Base-by-base conservation (phyloP, 164 flowering plant species). In the Cinnamomum chago region DNA sequence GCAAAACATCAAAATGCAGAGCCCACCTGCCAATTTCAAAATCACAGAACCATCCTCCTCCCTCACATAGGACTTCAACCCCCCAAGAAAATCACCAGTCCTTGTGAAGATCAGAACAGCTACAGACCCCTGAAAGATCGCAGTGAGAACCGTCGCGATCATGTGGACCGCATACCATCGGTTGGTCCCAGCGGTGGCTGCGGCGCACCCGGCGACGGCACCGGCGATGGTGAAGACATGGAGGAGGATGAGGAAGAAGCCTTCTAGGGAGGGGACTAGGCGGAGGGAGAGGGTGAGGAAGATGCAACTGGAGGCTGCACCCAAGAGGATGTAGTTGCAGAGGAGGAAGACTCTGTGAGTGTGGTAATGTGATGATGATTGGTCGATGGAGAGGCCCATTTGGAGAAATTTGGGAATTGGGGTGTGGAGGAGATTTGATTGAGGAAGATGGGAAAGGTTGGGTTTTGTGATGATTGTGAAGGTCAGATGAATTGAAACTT, bases 261-360 rank as follows among this genome's bases (percentile, higher is more conserved):
- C 92, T 77, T 80, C 75, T 6, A 88, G 15, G 12, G 95, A 89
- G 6, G 94, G 95, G 79, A 89, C 0, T 14, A 92, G 87, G 10
- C 94, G 88, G 69, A 92, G 92, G 23, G 97, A 88, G 70, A 92
- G 87, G 13, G 94, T 90, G 13, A 92, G 86, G 85, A 92, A 89
- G 68, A 91, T 90, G 92, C 94, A 92, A 67, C 90, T 84, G 2
- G 92, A 90, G 70, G 98, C 93, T 15, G 97, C 89, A 7, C 97
- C 93, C 3, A 93, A 77, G 72, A 93, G 90, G 72, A 88, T 80
- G 92, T 93, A 93, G 79, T 90, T 93, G 83, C 82, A 79, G 30
- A 89, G 58, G 30, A 93, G 85, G 88, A 93, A 93, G 72, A 87
- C 50, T 69, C 88, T 89, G 88, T 86, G 94, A 20, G 88, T 86